Evolutionary conservation across 129 eudicot species (phyloP), one percentile per base, ranked within the genome.

Genomic region (Saussurea involucrata): DNA sequence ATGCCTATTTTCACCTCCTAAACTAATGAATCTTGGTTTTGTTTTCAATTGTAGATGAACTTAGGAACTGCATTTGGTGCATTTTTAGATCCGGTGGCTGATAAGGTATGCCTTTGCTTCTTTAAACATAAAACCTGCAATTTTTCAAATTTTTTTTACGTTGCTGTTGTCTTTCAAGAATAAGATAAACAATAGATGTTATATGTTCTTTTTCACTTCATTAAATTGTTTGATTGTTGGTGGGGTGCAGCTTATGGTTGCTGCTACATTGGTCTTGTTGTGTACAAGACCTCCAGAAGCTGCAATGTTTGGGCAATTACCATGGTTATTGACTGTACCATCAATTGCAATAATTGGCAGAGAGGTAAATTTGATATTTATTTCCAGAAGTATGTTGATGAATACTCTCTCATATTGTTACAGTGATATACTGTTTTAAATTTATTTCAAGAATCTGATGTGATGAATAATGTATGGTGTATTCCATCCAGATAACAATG

Each of bases 21-120:
- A 66, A 31, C 24, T 49, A 65, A 46, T 6, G 61, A 55, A 8
- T 53, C 40, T 8, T 22, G 32, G 7, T 17, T 31, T 71, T 81
- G 46, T 61, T 21, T 13, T 60, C 25, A 12, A 6, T 80, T 85
- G 34, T 80, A 91, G 98, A 88, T 95, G 98, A 86, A 90, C 24
- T 80, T 87, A 82, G 98, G 98, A 58, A 87, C 93, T 77, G 92
- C 86, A 5, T 95, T 95, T 86, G 98, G 98, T 76, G 98, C 98
- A 24, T 95, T 95, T 84, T 87, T 95, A 66, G 98, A 95, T 80
- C 98, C 98, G 4, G 98, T 95, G 40, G 98, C 98, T 68, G 98
- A 95, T 83, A 95, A 95, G 98, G 98, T 89, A 76, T 44, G 73
- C 18, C 27, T 70, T 69, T 25, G 18, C 46, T 20, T 37, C 18